Conservation (phyloP, 805 yeast genomes). For the Tetrapisispora phaffii region DNA sequence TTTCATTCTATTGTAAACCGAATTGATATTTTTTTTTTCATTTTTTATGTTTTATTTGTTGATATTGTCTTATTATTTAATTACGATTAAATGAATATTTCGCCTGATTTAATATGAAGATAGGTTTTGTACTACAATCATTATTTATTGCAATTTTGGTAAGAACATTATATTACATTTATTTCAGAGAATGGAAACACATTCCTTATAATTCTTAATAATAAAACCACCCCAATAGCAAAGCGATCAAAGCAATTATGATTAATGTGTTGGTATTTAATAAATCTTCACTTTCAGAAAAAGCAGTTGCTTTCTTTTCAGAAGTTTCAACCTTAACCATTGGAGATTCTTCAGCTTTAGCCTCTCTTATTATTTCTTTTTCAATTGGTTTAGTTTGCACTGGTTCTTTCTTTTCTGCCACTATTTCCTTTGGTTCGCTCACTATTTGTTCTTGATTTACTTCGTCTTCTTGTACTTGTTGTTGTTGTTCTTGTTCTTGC, state of each 20-base stretch:
- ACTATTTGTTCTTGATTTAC: conserved; percentile 3
- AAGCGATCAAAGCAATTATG: conserved; percentile 44
- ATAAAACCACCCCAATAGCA: conserved; percentile 62
- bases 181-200: neutral
- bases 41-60: neutral
- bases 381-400: conserved; percentile 13
- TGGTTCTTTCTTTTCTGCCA: conserved; percentile 6
- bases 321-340: conserved; percentile 10
- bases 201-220: conserved; percentile 31
- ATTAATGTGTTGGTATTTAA: conserved; percentile 30
- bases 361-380: conserved; percentile 4
- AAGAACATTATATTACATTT: neutral
- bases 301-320: conserved; percentile 7
- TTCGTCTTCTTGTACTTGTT: conserved; percentile 22
- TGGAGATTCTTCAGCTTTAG: conserved; percentile 4
- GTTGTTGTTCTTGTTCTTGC: conserved; percentile 7
- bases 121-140: too few relatives aligned
- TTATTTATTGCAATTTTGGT: neutral
- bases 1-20: neutral
- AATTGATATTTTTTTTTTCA: neutral
- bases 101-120: neutral
- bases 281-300: conserved; percentile 13
- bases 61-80: neutral
- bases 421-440: conserved; percentile 9
- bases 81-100: neutral